These are phyloP conservation scores for Psilocybe subaeruginosa DNA, from an alignment of 768 basidiomycete species.

Conservation along the genomic window DNA sequence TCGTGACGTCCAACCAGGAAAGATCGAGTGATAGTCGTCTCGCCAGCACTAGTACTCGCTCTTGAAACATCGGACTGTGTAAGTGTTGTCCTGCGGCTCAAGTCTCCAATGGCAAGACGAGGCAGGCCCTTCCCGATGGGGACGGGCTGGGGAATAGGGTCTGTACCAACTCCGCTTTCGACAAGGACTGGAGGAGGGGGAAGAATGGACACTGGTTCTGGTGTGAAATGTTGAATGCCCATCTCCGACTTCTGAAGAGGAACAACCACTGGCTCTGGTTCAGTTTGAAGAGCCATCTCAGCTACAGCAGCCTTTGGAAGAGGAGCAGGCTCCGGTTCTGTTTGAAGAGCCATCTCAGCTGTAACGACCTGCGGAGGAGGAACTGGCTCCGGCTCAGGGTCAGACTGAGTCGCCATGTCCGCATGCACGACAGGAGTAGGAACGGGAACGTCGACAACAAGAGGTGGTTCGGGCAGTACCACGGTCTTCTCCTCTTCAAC, in stretches of 20 bases:
- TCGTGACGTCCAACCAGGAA: constrained; percentile 34
- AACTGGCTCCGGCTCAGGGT: constrained; percentile 10
- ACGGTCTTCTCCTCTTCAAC: constrained; percentile 29
- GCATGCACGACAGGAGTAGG: constrained; percentile 6
- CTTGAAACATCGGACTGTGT: constrained; percentile 46
- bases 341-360: constrained; percentile 49
- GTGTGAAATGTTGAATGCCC: constrained; percentile 51
- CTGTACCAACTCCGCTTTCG: constrained; percentile 39
- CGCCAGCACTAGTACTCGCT: constrained; percentile 31
- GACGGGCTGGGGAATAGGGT: constrained; percentile 30
- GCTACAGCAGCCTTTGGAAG: constrained; percentile 26
- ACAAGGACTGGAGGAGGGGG: constrained; percentile 31
- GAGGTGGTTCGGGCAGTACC: constrained; percentile 31
- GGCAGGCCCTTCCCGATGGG: constrained; percentile 23
- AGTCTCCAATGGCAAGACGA: constrained; percentile 21
- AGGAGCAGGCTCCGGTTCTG: constrained; percentile 41
- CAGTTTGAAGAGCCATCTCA: constrained; percentile 53
- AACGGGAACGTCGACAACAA: constrained; percentile 11
- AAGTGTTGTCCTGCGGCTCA: constrained; percentile 45
- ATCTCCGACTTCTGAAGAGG: constrained; percentile 43
- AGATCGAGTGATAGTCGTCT: constrained; percentile 42
- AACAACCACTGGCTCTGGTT: constrained; percentile 37
- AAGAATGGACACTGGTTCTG: constrained; percentile 27
- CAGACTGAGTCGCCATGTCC: constrained; percentile 19
- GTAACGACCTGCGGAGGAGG: constrained; percentile 25